Evolutionary conservation across 768 basidiomycete species (phyloP).

Genomic region (Pisolithus tinctorius): DNA sequence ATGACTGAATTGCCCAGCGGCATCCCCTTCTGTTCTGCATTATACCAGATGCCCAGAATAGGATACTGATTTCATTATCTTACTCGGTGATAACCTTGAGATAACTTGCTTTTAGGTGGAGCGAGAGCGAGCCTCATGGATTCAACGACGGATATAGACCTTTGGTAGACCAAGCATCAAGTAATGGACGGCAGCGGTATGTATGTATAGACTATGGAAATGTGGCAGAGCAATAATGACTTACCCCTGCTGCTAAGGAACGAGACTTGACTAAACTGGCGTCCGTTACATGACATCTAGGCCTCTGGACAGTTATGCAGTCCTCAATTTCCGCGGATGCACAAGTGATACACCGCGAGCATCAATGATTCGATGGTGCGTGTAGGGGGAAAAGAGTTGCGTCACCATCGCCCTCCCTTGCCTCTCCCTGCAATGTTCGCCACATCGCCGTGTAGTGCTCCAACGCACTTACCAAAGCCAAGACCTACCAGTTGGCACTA

Average conservation of each 20-base stretch:
- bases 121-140: neutral
- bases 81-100: constrained; percentile 15
- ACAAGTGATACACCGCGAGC: too few relatives aligned
- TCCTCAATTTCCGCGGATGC: too few relatives aligned
- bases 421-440: too few relatives aligned
- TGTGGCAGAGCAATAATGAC: neutral
- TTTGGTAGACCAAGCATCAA: constrained; percentile 2
- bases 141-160: neutral
- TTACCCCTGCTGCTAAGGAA: neutral
- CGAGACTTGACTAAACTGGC: neutral
- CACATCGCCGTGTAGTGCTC: too few relatives aligned
- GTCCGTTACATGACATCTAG: neutral
- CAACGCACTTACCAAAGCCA: neutral
- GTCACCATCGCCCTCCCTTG: too few relatives aligned
- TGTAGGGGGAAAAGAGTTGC: too few relatives aligned
- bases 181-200: neutral
- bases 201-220: neutral
- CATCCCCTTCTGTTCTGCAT: neutral
- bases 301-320: neutral
- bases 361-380: too few relatives aligned
- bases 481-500: neutral
- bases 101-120: constrained; percentile 1
- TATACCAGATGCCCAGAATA: constrained; percentile 6
- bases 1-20: too few relatives aligned
- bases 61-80: constrained; percentile 17